phyloP scores from a whole-genome alignment of 495 filamentous ascomycete species.

The Aspergillus nanangensis region DNA sequence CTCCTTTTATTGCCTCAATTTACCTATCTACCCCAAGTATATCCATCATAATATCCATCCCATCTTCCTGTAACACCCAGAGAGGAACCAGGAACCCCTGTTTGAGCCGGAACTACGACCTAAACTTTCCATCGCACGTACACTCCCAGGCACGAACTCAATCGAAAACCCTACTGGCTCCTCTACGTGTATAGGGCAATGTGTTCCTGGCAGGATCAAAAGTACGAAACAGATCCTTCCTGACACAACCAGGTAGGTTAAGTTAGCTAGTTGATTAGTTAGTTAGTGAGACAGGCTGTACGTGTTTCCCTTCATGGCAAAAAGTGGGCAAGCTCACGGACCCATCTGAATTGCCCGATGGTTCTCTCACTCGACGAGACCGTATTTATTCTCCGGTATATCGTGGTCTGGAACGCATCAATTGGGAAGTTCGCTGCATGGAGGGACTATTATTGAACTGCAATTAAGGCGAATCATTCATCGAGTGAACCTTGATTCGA shows the following conservation, averaged over 20 bases:
- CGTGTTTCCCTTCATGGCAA: too few relatives aligned
- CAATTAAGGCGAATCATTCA: too few relatives aligned
- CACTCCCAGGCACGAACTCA: slow-evolving; percentile 18
- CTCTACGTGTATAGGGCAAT: not conserved
- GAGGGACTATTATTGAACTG: not conserved
- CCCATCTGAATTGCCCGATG: slow-evolving; percentile 10
- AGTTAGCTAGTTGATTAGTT: too few relatives aligned
- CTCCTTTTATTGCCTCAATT: too few relatives aligned
- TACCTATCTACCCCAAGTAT: slow-evolving; percentile 2
- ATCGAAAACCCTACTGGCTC: not conserved
- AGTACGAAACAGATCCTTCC: too few relatives aligned
- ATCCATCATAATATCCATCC: not conserved
- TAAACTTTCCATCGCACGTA: slow-evolving; percentile 8
- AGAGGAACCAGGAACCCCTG: slow-evolving; percentile 10
- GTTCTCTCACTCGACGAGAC: slow-evolving; percentile 8
- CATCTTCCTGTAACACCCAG: too few relatives aligned
- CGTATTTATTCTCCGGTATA: slow-evolving; percentile 20
- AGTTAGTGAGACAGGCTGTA: too few relatives aligned
- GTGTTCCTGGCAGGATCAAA: not conserved
- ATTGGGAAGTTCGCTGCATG: too few relatives aligned
- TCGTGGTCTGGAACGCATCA: slow-evolving; percentile 10
- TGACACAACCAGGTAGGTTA: too few relatives aligned
- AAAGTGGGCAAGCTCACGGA: too few relatives aligned
- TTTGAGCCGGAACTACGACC: slow-evolving; percentile 3
- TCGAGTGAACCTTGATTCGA: too few relatives aligned